phyloP scores from a whole-genome alignment of 2,329 filamentous ascomycete species.

The Tricladium varicosporioides region DNA sequence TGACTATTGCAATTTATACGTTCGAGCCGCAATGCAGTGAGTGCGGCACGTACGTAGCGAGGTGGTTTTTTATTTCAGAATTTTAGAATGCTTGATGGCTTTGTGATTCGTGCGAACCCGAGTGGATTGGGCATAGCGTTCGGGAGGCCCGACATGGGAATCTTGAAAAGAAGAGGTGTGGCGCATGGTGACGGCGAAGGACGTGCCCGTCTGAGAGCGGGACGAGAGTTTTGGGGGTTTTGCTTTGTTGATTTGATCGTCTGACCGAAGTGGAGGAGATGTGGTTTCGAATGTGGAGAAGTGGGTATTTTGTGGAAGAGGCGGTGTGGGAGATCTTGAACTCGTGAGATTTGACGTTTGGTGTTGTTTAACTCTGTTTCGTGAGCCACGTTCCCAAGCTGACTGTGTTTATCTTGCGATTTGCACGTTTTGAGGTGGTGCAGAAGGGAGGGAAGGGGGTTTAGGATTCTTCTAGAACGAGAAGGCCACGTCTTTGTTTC shows the following conservation, averaged over 20 bases:
- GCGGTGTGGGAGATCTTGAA: not conserved
- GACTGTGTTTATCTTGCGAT: not conserved
- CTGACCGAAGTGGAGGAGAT: not conserved
- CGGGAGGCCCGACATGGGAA: not conserved
- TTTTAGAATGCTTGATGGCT: too few species aligned
- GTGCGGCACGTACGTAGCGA: too few species aligned
- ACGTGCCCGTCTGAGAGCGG: not conserved
- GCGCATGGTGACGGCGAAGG: not conserved
- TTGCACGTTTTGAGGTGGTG: not conserved
- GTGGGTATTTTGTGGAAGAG: not conserved
- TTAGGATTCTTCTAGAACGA: not conserved
- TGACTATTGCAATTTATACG: too few species aligned
- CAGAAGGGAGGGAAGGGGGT: not conserved
- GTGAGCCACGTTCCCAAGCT: not conserved
- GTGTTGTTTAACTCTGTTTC: not conserved
- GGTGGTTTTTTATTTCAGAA: too few species aligned
- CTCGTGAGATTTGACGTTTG: not conserved
- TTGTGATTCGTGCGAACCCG: not conserved
- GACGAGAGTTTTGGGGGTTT: not conserved
- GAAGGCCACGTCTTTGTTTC: not conserved
- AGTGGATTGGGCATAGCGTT: not conserved
- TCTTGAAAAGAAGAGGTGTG: not conserved
- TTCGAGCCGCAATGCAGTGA: too few species aligned
- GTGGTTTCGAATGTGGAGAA: not conserved
- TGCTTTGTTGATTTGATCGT: not conserved